A percentile compares a stretch with the other conserved stretches of the same genome.
These are phyloP conservation scores for Alternaria panax DNA, from an alignment of 2,329 filamentous ascomycete species.

Conservation along the genomic window DNA sequence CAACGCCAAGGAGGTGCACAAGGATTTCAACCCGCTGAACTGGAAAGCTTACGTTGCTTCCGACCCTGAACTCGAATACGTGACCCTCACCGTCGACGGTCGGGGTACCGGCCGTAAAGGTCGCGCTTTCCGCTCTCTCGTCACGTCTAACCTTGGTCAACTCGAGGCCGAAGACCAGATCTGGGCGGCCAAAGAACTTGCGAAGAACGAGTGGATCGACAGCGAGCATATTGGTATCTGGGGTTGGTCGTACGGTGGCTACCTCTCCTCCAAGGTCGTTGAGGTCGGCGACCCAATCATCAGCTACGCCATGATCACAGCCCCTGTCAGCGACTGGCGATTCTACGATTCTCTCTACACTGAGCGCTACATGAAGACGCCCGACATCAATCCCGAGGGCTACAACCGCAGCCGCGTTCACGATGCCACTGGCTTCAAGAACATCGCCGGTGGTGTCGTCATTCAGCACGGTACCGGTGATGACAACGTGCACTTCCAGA, in stretches of 20 bases:
- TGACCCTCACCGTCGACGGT: constrained; percentile 73
- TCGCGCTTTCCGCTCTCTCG: constrained; percentile 66
- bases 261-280: constrained; percentile 70
- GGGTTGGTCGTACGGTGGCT: constrained; percentile 74
- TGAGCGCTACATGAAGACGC: constrained; percentile 75
- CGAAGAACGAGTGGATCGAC: constrained; percentile 64
- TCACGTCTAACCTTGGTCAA: constrained; percentile 66
- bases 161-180: constrained; percentile 72
- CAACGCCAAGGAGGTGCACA: constrained; percentile 67
- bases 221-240: constrained; percentile 68
- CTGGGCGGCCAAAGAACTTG: constrained; percentile 68
- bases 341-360: constrained; percentile 77
- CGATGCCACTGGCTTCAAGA: constrained; percentile 67
- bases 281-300: constrained; percentile 69
- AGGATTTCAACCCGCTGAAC: constrained; percentile 62
- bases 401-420: constrained; percentile 69
- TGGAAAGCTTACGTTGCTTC: constrained; percentile 71
- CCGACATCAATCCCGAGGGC: constrained; percentile 63
- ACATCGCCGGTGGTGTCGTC: constrained; percentile 65
- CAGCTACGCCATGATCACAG: constrained; percentile 68
- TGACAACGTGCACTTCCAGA: constrained; percentile 76
- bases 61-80: constrained; percentile 71
- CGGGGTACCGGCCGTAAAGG: constrained; percentile 72
- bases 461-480: constrained; percentile 73
- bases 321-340: constrained; percentile 72